Evolutionary conservation across 345 rosid genomes (phyloP), one percentile per base, ranked within the genome.

Genomic region (Dipteronia sinensis): DNA sequence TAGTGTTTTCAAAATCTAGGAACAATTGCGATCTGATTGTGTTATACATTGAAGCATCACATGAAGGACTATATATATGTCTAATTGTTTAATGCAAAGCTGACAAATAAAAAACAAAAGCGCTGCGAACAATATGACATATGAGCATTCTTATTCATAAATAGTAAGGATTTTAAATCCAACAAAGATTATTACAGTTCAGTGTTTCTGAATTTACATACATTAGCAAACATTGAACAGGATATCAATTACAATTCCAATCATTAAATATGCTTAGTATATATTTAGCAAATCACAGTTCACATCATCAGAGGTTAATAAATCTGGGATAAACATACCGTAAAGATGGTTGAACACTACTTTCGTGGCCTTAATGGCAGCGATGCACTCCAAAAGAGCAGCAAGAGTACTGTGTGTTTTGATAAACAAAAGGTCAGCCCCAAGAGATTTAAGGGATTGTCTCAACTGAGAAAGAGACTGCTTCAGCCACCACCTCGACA

Each of bases 401-500:
- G 90, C 76, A 67, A 90, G 80, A 0, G 93, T 93, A 81, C 90
- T 89, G 23, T 90, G 82, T 4, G 95, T 79, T 87, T 86, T 92
- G 77, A 93, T 89, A 34, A 92, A 65, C 76, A 88, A 81, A 75
- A 93, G 98, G 20, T 89, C 86, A 68, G 91, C 91, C 70, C 98
- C 98, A 66, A 95, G 88, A 74, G 98, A 86, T 73, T 87, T 87
- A 78, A 93, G 81, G 10, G 98, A 90, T 65, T 88, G 89, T 66
- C 81, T 77, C 83, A 93, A 86, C 80, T 88, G 94, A 65, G 77
- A 20, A 42, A 92, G 90, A 62, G 98, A 93, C 84, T 90, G 94
- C 88, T 95, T 93, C 84, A 95, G 87, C 99, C 99, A 95, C 99
- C 98, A 95, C 84, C 98, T 85, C 0, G 99, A 95, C 51, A 92